A percentile compares a stretch with the other conserved stretches of the same genome.
phyloP scores from a whole-genome alignment of 768 basidiomycete genomes.

The Termitomyces sp. region DNA sequence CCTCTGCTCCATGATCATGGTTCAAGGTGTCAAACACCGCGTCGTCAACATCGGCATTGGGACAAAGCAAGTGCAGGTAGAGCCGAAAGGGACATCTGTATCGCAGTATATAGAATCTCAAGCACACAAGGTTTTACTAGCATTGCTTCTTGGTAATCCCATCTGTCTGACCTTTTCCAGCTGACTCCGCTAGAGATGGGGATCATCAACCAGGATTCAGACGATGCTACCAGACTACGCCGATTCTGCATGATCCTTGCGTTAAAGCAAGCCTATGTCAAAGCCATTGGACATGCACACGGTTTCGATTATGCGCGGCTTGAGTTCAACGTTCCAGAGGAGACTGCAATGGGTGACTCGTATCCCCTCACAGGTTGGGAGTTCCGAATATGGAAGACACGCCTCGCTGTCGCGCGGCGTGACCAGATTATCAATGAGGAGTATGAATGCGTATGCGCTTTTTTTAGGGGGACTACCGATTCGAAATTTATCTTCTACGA shows the following conservation, averaged over 20 bases:
- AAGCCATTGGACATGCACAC: slow-evolving; percentile 74
- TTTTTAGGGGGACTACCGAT: slow-evolving; percentile 62
- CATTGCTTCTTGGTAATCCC: neutral
- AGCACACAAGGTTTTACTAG: slow-evolving; percentile 58
- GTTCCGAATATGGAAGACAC: slow-evolving; percentile 73
- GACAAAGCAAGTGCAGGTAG: slow-evolving; percentile 59
- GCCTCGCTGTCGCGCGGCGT: slow-evolving; percentile 59
- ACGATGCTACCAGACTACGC: slow-evolving; percentile 63
- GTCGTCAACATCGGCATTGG: slow-evolving; percentile 83
- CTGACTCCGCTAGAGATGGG: slow-evolving; percentile 39
- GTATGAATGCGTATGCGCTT: slow-evolving; percentile 75
- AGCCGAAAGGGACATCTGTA: slow-evolving; percentile 54
- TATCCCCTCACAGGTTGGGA: slow-evolving; percentile 76
- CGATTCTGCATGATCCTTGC: slow-evolving; percentile 74
- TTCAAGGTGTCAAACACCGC: slow-evolving; percentile 67
- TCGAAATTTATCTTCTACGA: slow-evolving; percentile 71
- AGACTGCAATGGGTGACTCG: slow-evolving; percentile 60
- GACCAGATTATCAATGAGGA: slow-evolving; percentile 53
- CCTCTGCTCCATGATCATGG: slow-evolving; percentile 81
- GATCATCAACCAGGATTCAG: slow-evolving; percentile 43
- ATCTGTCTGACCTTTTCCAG: slow-evolving; percentile 8
- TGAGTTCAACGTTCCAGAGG: slow-evolving; percentile 68
- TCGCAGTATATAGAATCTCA: slow-evolving; percentile 65
- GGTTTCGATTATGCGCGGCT: slow-evolving; percentile 81
- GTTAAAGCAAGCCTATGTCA: slow-evolving; percentile 77